Evolutionary conservation across 2,329 filamentous ascomycete genomes (phyloP).

Genomic region (Pseudodiploospora longispora): DNA sequence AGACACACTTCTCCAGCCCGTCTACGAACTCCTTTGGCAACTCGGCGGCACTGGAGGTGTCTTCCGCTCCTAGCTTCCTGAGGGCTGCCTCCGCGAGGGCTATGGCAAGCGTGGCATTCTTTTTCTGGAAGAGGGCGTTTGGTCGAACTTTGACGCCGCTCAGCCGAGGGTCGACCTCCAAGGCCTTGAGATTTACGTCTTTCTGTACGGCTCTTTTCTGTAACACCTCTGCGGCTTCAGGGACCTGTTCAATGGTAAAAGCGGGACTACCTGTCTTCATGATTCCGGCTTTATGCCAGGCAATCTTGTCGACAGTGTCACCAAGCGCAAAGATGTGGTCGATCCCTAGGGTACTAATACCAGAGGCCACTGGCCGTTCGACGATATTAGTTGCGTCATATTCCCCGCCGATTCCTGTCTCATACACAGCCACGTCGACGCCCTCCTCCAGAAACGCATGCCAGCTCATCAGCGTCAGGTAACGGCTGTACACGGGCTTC

Average conservation of each 20-base stretch:
- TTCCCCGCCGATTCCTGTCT: slow-evolving; percentile 60
- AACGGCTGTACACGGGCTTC: slow-evolving; percentile 52
- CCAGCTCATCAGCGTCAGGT: slow-evolving; percentile 57
- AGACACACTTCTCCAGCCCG: slow-evolving; percentile 67
- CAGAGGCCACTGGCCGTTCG: slow-evolving; percentile 46
- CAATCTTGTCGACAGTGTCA: slow-evolving; percentile 54
- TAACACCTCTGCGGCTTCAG: slow-evolving; percentile 38
- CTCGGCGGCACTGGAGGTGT: slow-evolving; percentile 14
- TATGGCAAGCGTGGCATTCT: slow-evolving; percentile 47
- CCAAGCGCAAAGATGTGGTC: slow-evolving; percentile 61
- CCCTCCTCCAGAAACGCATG: slow-evolving; percentile 58
- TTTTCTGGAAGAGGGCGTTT: slow-evolving; percentile 49
- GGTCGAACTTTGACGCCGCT: slow-evolving; percentile 39
- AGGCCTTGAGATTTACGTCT: slow-evolving; percentile 35
- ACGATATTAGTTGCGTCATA: slow-evolving; percentile 63
- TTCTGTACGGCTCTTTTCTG: slow-evolving; percentile 44
- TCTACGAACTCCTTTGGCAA: slow-evolving; percentile 58
- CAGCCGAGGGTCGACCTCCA: slow-evolving; percentile 40
- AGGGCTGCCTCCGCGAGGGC: slow-evolving; percentile 44
- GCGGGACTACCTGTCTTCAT: slow-evolving; percentile 53
- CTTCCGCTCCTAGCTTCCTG: slow-evolving; percentile 31
- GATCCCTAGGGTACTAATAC: slow-evolving; percentile 58
- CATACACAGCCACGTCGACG: slow-evolving; percentile 55
- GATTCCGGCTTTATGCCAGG: slow-evolving; percentile 68
- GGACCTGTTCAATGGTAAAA: slow-evolving; percentile 48